These are phyloP conservation scores for Nakazawaea wickerhamii DNA, from an alignment of 805 yeast genomes.

Conservation along the genomic window DNA sequence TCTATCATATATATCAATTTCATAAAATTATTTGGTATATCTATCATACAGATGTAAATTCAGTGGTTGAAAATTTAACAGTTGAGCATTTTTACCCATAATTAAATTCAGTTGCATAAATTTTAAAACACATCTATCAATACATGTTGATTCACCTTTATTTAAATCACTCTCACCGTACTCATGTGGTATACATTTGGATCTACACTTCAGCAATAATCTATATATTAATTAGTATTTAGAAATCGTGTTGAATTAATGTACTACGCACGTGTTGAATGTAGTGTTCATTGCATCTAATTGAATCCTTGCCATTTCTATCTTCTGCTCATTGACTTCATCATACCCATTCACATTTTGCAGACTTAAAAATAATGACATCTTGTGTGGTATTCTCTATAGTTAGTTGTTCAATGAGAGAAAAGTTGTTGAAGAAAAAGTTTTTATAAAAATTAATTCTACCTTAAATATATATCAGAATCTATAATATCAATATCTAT, in stretches of 20 bases:
- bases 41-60: slow-evolving; percentile 37
- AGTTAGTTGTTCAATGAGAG: no score
- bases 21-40: background rate
- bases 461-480: background rate
- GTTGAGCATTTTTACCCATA: slow-evolving; percentile 49
- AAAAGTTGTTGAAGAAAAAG: no score
- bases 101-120: slow-evolving; percentile 67
- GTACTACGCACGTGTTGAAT: slow-evolving; percentile 34
- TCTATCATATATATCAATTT: background rate
- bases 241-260: background rate
- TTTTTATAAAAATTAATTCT: no score
- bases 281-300: slow-evolving; percentile 58
- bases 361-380: slow-evolving; percentile 61
- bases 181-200: slow-evolving; percentile 80
- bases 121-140: slow-evolving; percentile 83
- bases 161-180: slow-evolving; percentile 80
- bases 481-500: no score
- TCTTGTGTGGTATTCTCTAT: no score
- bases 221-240: slow-evolving; percentile 22
- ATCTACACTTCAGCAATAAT: slow-evolving; percentile 55
- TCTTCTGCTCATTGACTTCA: slow-evolving; percentile 53
- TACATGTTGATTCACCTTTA: slow-evolving; percentile 78
- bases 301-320: slow-evolving; percentile 63
- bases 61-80: slow-evolving; percentile 40
- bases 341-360: slow-evolving; percentile 37